Base-by-base conservation (phyloP, 2,329 filamentous ascomycete genomes). In the Scedosporium boydii region DNA sequence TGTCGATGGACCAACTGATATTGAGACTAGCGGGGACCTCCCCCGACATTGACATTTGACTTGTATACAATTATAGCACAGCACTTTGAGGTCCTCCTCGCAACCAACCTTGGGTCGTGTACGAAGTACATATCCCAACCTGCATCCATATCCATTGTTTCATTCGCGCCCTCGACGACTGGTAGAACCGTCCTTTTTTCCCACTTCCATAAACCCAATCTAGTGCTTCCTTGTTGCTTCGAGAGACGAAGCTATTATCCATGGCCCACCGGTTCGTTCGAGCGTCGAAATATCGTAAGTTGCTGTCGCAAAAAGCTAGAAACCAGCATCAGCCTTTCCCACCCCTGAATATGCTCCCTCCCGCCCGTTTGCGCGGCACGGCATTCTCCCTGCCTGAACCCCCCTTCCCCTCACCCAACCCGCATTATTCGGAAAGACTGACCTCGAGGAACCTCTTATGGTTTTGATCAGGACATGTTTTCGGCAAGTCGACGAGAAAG, bases 401-500 rank as follows among this genome's bases (percentile, higher is more conserved):
- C 65, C 63, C 65, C 68, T 66, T 59, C 64, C 64, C 66, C 66
- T 63, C 64, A 65, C 60, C 63, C 62, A 63, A 59, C 63, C 66
- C 65, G 48, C 38, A 34, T 34, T 26, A 56, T 26, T 46, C 34
- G 12, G 70, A 68, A 64, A 67, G 66, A 59, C 65, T 65, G 61
- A 62, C 65, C 68, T 72, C 64, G 64, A 66, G 66, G 67, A 66
- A 69, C 67, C 63, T 66, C 64, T 63, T 63, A 53, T n/a, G 14
- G 12, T 67, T 59, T 53, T 60, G 26, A 67, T 63, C 76, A 97
- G 93, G 93, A 82, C 95, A 99, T 83, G 90, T 99, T 80, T 99
- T 97, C 81, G 95, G 95, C 75, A 95, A 96, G 79, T 80, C 91
- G 66, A 96, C 93, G 68, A 88, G 91, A 78, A 97, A 96, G 85